Evolutionary conservation across 306 rosid genomes (phyloP).

Genomic region (Quercus robur): DNA sequence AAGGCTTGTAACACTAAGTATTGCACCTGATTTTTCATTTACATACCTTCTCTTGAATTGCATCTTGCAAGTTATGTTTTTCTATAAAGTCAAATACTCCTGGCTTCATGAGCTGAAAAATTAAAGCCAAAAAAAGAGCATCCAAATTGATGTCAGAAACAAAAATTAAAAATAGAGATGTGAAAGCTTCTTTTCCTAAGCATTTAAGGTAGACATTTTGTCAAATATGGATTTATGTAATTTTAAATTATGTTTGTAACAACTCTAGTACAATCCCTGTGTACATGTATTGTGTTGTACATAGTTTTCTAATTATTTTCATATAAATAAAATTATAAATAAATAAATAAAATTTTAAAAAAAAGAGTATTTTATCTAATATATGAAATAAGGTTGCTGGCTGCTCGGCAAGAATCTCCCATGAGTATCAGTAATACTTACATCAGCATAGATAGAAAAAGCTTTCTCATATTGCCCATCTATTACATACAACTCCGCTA

Average conservation of each 20-base stretch:
- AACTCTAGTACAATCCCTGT: too few relatives aligned
- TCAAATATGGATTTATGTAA: too few relatives aligned
- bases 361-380: background rate
- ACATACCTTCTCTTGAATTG: slow-evolving; percentile 81
- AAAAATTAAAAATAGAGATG: background rate
- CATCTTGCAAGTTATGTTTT: slow-evolving; percentile 71
- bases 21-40: slow-evolving; percentile 4
- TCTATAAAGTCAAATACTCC: slow-evolving; percentile 90
- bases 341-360: too few relatives aligned
- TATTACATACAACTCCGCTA: slow-evolving; percentile 84
- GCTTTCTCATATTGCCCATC: slow-evolving; percentile 84
- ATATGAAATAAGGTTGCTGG: background rate
- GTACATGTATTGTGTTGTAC: too few relatives aligned
- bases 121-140: slow-evolving; percentile 9
- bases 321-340: too few relatives aligned
- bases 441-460: slow-evolving; percentile 91
- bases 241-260: too few relatives aligned
- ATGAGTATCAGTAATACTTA: slow-evolving; percentile 45
- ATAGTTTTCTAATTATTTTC: too few relatives aligned
- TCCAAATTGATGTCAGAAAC: slow-evolving; percentile 7
- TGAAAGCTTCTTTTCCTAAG: slow-evolving; percentile 6
- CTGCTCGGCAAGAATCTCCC: slow-evolving; percentile 12
- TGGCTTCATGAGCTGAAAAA: slow-evolving; percentile 83
- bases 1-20: background rate
- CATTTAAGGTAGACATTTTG: background rate